A percentile compares a stretch with the other conserved stretches of the same genome.
Conservation (phyloP, 1,284 basidiomycete genomes). For the Irpex lacteus region DNA sequence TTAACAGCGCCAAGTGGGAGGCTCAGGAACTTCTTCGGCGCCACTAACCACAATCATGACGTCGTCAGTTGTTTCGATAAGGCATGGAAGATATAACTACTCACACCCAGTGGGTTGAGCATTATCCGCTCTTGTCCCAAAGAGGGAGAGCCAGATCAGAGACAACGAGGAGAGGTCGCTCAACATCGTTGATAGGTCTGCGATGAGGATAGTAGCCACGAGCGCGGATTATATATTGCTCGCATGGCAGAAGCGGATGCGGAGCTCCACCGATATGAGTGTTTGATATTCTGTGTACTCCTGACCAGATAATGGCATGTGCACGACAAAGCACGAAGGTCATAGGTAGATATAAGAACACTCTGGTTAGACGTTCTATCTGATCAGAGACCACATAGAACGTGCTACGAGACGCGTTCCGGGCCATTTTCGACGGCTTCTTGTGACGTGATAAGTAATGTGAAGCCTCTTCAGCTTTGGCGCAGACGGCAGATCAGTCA, state of each 20-base stretch:
- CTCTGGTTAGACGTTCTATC: neutral
- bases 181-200: neutral
- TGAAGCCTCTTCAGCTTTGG: neutral
- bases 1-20: slow-evolving; percentile 46
- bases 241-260: neutral
- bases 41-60: slow-evolving; percentile 32
- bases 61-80: neutral
- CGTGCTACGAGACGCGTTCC: neutral
- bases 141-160: neutral
- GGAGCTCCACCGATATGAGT: neutral
- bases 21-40: slow-evolving; percentile 47
- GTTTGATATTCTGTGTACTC: neutral
- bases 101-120: neutral
- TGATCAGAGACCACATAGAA: neutral
- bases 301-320: neutral
- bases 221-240: neutral
- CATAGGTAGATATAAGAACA: neutral
- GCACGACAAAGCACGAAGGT: neutral
- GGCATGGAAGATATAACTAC: neutral
- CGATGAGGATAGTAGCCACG: neutral
- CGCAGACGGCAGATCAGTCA: neutral
- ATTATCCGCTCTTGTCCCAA: neutral
- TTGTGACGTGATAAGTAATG: neutral
- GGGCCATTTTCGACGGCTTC: neutral
- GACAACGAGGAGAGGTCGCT: neutral